Evolutionary conservation across 2,329 filamentous ascomycete species (phyloP).

Genomic region (Elsinoe fawcettii): DNA sequence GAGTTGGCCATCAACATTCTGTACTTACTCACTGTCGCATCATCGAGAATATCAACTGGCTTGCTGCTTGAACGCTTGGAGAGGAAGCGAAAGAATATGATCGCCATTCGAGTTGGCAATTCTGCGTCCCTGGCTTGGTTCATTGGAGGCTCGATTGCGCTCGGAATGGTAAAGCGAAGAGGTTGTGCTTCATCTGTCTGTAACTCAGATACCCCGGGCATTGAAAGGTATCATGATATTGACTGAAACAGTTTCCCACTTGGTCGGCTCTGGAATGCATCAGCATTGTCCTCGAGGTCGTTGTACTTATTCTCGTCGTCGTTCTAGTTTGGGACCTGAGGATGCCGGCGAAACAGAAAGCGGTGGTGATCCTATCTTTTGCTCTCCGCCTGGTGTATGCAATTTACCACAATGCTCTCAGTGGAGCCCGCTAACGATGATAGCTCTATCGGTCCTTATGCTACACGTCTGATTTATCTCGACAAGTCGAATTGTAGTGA

Average conservation of each 20-base stretch:
- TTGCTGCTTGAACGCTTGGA: constrained; percentile 1
- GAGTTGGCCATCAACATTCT: background rate
- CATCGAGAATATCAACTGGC: constrained; percentile 3
- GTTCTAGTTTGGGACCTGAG: constrained; percentile 3
- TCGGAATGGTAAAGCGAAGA: background rate
- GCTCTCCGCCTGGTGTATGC: background rate
- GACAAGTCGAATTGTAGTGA: background rate
- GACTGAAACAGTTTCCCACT: background rate
- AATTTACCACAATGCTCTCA: background rate
- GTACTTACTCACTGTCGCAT: constrained; percentile 3
- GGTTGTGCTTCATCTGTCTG: background rate
- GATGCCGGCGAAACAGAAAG: constrained; percentile 5
- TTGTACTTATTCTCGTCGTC: background rate
- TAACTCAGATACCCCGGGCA: background rate
- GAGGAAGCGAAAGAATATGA: background rate
- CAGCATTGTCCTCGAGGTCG: background rate
- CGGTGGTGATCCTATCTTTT: background rate
- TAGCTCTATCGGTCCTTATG: background rate
- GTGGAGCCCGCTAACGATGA: background rate
- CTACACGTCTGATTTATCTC: background rate
- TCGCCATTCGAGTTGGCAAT: background rate
- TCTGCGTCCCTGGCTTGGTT: background rate
- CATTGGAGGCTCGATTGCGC: background rate
- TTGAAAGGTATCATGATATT: background rate
- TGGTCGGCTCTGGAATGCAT: background rate